Percentiles rank a stretch among this genome's conserved stretches.
Evolutionary conservation across 2,329 filamentous ascomycete genomes (phyloP).

Genomic region (Sphaerulina vaccinii): DNA sequence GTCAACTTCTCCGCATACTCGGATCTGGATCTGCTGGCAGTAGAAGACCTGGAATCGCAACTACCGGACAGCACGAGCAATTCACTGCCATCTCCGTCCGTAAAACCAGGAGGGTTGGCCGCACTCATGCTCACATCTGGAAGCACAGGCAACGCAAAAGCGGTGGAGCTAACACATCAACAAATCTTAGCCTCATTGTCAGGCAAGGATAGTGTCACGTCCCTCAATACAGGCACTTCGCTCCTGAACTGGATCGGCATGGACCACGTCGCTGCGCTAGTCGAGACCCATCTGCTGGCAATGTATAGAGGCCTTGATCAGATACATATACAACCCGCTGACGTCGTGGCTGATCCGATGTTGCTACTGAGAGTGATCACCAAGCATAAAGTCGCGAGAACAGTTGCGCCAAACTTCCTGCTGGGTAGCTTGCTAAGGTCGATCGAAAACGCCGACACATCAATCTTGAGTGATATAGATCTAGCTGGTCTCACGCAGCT

Average conservation of each 20-base stretch:
- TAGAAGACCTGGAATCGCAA: not conserved
- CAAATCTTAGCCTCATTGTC: slow-evolving; percentile 24
- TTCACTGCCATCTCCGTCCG: not conserved
- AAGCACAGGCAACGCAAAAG: slow-evolving; percentile 23
- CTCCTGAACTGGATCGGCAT: slow-evolving; percentile 52
- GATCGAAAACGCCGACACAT: not conserved
- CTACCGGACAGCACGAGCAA: not conserved
- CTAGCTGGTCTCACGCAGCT: slow-evolving; percentile 24
- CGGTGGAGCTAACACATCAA: slow-evolving; percentile 30
- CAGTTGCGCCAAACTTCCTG: slow-evolving; percentile 50
- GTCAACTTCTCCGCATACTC: not conserved
- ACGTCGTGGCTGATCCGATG: slow-evolving; percentile 42
- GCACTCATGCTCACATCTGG: slow-evolving; percentile 24
- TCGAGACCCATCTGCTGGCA: slow-evolving; percentile 54
- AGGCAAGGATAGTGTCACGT: slow-evolving; percentile 13
- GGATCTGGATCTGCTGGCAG: not conserved
- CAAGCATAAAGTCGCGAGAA: slow-evolving; percentile 43
- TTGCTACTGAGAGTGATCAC: slow-evolving; percentile 42
- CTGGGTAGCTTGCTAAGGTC: slow-evolving; percentile 21
- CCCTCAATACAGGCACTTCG: not conserved
- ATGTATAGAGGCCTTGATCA: slow-evolving; percentile 45
- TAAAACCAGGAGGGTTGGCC: slow-evolving; percentile 15
- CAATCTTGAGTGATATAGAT: not conserved
- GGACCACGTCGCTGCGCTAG: slow-evolving; percentile 55
- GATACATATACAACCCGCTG: slow-evolving; percentile 45